A percentile compares a stretch with the other conserved stretches of the same genome.
Evolutionary conservation across 2,329 filamentous ascomycete genomes (phyloP).

Genomic region (Tympanopsis confertula): DNA sequence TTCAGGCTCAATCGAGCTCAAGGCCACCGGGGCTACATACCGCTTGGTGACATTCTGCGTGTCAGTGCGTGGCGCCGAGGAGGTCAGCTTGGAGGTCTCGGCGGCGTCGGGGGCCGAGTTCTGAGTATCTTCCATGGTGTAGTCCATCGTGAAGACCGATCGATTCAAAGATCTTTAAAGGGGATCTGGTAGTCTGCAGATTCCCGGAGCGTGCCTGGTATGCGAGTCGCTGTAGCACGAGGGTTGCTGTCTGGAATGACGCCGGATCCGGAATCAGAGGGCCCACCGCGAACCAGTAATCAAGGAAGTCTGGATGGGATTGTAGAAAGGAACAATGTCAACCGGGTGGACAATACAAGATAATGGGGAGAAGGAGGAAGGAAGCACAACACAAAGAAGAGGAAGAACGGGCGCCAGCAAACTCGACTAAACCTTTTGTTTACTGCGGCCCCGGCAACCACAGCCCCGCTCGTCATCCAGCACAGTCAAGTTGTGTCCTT

Average conservation of each 20-base stretch:
- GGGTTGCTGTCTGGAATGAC: slow-evolving; percentile 1
- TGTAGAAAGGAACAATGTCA: no score
- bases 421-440: no score
- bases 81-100: not conserved
- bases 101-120: not conserved
- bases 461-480: no score
- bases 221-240: not conserved
- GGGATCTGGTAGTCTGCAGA: not conserved
- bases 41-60: slow-evolving; percentile 1
- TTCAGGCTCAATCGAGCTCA: no score
- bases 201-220: no score
- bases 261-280: not conserved
- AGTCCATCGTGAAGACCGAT: not conserved
- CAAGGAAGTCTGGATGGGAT: no score
- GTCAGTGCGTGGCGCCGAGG: not conserved
- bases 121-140: not conserved
- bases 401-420: no score
- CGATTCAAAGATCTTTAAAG: not conserved
- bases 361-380: not conserved
- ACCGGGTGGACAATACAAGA: no score
- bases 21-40: no score
- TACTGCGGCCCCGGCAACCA: not conserved
- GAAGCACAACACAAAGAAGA: not conserved
- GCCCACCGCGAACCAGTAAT: no score
- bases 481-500: no score